Conservation (phyloP, 768 basidiomycete species). For the Lyophyllum semitale region DNA sequence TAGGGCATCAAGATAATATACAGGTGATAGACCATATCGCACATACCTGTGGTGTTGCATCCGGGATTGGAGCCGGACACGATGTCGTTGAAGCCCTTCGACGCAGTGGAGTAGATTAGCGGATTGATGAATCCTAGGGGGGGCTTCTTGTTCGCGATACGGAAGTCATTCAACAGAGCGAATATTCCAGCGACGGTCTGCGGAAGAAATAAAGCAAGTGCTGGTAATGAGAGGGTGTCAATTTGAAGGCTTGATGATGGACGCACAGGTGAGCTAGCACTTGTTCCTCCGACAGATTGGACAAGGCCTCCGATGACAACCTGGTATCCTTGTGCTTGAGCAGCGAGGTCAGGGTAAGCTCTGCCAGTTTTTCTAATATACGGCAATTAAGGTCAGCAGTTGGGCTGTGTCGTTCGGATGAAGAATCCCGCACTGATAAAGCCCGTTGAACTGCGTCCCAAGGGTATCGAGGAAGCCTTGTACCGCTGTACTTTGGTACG, state of each 20-base stretch:
- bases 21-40: not conserved
- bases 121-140: constrained; percentile 65
- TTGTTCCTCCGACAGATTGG: constrained; percentile 53
- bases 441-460: constrained; percentile 46
- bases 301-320: constrained; percentile 51
- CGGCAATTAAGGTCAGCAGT: not conserved
- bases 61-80: constrained; percentile 64
- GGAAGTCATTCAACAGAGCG: constrained; percentile 62
- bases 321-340: constrained; percentile 57
- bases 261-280: constrained; percentile 58
- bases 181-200: constrained; percentile 64
- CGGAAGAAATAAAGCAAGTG: not conserved
- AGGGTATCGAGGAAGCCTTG: constrained; percentile 42
- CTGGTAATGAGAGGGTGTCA: not conserved
- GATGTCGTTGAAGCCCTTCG: constrained; percentile 57
- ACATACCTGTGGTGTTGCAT: constrained; percentile 53
- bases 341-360: constrained; percentile 62
- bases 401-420: not conserved
- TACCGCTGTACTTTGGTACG: constrained; percentile 56
- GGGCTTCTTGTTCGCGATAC: constrained; percentile 43
- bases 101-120: constrained; percentile 41
- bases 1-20: not conserved
- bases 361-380: constrained; percentile 45
- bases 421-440: constrained; percentile 49
- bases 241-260: not conserved